Evolutionary conservation across 228 moss, liverwort and hornwort species (phyloP).

Genomic region (Sphagnum magellanicum): DNA sequence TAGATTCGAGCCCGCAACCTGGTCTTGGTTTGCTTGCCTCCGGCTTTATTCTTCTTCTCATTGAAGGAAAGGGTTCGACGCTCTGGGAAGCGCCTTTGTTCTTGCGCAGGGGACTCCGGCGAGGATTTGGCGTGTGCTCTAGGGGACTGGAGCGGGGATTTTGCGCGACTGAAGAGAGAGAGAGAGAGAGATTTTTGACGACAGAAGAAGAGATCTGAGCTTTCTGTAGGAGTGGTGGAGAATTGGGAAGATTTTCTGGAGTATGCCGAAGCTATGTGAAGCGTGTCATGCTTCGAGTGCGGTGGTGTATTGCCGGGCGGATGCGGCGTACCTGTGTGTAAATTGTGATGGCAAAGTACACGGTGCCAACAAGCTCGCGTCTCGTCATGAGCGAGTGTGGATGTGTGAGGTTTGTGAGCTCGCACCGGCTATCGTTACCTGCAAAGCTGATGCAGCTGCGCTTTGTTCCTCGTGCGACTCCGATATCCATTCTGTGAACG

Average conservation of each 20-base stretch:
- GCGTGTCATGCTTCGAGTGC: constrained; percentile 32
- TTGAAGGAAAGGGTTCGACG: too few relatives aligned
- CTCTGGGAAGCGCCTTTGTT: too few relatives aligned
- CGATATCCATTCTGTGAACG: constrained; percentile 52
- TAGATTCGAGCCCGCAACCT: too few relatives aligned
- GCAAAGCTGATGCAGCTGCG: constrained; percentile 57
- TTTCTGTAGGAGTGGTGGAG: too few relatives aligned
- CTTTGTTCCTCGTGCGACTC: constrained; percentile 45
- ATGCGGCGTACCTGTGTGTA: constrained; percentile 36
- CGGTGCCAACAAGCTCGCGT: constrained; percentile 46
- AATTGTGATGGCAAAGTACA: constrained; percentile 46
- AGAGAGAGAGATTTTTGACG: too few relatives aligned
- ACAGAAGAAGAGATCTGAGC: too few relatives aligned
- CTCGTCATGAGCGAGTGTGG: constrained; percentile 49
- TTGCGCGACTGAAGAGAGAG: too few relatives aligned
- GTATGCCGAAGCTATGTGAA: constrained; percentile 57
- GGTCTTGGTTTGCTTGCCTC: too few relatives aligned
- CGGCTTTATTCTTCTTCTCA: too few relatives aligned
- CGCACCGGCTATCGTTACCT: constrained; percentile 41
- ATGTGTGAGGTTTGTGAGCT: constrained; percentile 58
- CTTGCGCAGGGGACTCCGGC: too few relatives aligned
- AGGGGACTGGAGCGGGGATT: too few relatives aligned
- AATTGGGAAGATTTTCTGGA: not conserved
- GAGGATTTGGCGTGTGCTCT: too few relatives aligned
- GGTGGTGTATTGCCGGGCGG: constrained; percentile 46